These are phyloP conservation scores for Pythium dissimile DNA, from an alignment of 352 stramenopile genomes.

Conservation along the genomic window DNA sequence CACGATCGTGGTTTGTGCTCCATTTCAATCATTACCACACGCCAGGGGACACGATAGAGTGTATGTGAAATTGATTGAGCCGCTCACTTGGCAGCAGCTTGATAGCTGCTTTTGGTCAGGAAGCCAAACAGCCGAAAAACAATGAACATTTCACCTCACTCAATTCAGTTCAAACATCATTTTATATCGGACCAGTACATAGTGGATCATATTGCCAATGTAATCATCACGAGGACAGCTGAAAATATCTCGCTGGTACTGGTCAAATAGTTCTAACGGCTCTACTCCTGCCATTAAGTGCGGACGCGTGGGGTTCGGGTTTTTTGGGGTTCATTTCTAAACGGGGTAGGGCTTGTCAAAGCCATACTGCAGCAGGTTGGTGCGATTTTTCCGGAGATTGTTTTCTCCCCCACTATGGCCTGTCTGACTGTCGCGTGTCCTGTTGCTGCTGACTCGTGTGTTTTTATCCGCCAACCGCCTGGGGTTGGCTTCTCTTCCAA, in stretches of 20 bases:
- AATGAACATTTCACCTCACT: conserved; percentile 7
- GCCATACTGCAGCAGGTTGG: too few relatives aligned
- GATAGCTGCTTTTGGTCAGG: too few relatives aligned
- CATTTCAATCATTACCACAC: not conserved
- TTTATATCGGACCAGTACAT: conserved; percentile 11
- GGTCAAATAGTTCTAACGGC: conserved; percentile 14
- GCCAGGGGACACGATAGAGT: not conserved
- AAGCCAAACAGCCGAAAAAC: conserved; percentile 1
- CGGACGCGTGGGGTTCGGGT: not conserved
- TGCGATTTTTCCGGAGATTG: conserved; percentile 19
- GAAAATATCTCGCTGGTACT: not conserved
- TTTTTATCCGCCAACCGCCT: conserved; percentile 16
- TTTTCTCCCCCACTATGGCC: not conserved
- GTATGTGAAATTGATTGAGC: too few relatives aligned
- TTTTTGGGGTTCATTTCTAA: not conserved
- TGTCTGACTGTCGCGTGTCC: not conserved
- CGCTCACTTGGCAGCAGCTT: not conserved
- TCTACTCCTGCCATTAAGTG: not conserved
- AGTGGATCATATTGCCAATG: not conserved
- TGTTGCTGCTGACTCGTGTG: conserved; percentile 19
- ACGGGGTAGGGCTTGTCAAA: conserved; percentile 1
- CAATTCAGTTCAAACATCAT: conserved; percentile 4
- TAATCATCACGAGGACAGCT: not conserved
- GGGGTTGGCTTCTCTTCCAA: conserved; percentile 2
- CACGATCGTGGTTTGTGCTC: not conserved